phyloP scores from a whole-genome alignment of 805 yeast genomes.

The Maudiozyma pseudohumilis region DNA sequence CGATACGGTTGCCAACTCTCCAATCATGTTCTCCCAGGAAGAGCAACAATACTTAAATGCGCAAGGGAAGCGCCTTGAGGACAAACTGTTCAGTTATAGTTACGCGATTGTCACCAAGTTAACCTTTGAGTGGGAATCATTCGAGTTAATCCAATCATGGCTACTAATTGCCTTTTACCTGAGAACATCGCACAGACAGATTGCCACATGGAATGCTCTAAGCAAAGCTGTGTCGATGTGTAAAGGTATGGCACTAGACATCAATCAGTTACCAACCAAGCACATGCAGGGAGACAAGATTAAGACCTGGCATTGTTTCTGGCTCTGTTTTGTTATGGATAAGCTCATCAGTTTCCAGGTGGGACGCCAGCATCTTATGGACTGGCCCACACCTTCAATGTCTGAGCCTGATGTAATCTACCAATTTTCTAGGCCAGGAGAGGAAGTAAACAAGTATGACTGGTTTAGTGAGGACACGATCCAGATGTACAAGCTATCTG shows the following conservation, averaged over 20 bases:
- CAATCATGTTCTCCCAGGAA: conserved; percentile 8
- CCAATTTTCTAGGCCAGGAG: conserved; percentile 3
- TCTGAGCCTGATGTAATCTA: conserved; percentile 8
- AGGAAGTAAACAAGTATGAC: conserved; percentile 3
- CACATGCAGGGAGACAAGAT: conserved; percentile 30
- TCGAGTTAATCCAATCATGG: conserved; percentile 44
- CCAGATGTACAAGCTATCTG: conserved; percentile 15
- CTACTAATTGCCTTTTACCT: conserved; percentile 36
- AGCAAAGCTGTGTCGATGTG: conserved; percentile 36
- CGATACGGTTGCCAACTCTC: conserved; percentile 9
- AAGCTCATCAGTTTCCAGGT: conserved; percentile 42
- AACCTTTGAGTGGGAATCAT: conserved; percentile 43
- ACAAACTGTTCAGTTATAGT: conserved; percentile 33
- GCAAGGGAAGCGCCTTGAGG: conserved; percentile 28
- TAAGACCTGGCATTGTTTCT: conserved; percentile 44
- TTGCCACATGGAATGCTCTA: conserved; percentile 34
- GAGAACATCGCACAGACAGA: conserved; percentile 36
- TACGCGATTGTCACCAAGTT: conserved; percentile 32
- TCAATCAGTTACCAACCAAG: conserved; percentile 22
- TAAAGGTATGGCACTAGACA: conserved; percentile 36
- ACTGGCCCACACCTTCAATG: conserved; percentile 16
- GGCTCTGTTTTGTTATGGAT: conserved; percentile 47
- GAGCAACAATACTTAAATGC: conserved; percentile 9
- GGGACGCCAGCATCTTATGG: conserved; percentile 36
- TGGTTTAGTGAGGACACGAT: conserved; percentile 18